Evolutionary conservation across 306 rosid species (phyloP).

Genomic region (Spatholobus suberectus): DNA sequence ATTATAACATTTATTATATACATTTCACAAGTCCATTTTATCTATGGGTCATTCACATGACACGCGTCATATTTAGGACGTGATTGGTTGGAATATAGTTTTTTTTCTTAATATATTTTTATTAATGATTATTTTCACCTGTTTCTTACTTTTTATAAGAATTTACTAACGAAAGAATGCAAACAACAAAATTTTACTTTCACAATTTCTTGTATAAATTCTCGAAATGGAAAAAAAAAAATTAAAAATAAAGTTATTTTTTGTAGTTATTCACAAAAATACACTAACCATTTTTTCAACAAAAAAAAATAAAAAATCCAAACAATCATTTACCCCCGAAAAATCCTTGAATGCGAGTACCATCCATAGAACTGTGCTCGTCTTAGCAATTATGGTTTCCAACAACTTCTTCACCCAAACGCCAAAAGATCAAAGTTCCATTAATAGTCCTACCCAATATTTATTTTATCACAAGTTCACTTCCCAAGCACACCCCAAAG

Average conservation of each 20-base stretch:
- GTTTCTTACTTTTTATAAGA: not conserved
- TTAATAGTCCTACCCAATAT: conserved; percentile 45
- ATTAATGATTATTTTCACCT: not conserved
- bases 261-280: no score
- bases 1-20: not conserved
- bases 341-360: not conserved
- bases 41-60: not conserved
- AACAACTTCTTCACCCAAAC: conserved; percentile 56
- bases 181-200: not conserved
- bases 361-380: conserved; percentile 24
- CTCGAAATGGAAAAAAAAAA: not conserved
- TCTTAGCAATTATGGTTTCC: conserved; percentile 48
- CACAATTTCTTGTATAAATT: not conserved
- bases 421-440: conserved; percentile 42
- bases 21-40: not conserved
- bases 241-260: no score
- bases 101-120: not conserved
- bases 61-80: not conserved
- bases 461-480: conserved; percentile 44
- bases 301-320: not conserved
- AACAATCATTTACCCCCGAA: not conserved
- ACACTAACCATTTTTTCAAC: no score
- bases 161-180: not conserved
- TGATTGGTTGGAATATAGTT: not conserved
- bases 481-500: conserved; percentile 12